phyloP scores from a whole-genome alignment of 805 yeast genomes.

The Yarrowia sp. region DNA sequence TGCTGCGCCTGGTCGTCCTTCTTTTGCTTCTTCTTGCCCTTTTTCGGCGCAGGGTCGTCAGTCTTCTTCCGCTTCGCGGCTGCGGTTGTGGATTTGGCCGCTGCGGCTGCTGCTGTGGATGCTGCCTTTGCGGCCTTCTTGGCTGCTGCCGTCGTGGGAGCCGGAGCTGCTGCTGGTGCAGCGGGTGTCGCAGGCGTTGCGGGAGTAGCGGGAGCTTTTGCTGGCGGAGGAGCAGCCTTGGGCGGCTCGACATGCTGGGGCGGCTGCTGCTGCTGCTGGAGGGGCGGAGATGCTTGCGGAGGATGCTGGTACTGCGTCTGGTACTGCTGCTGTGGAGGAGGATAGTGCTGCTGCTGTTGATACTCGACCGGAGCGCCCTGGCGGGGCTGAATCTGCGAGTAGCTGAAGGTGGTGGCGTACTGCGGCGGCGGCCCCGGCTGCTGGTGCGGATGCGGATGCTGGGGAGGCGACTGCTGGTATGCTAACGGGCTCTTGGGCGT shows the following conservation, averaged over 20 bases:
- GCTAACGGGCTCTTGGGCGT: slow-evolving; percentile 11
- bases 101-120: slow-evolving; percentile 9
- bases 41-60: slow-evolving; percentile 27
- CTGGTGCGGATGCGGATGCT: slow-evolving; percentile 11
- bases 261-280: background rate
- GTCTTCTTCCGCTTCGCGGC: slow-evolving; percentile 15
- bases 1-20: slow-evolving; percentile 6
- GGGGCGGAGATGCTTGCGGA: background rate
- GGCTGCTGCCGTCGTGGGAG: background rate
- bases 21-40: slow-evolving; percentile 29
- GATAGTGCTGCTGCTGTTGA: background rate
- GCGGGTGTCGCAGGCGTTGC: slow-evolving; percentile 22
- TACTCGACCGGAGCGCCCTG: background rate
- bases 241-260: background rate
- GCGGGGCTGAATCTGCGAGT: slow-evolving; percentile 16
- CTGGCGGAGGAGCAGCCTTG: slow-evolving; percentile 23
- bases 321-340: slow-evolving; percentile 4
- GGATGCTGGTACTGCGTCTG: slow-evolving; percentile 11
- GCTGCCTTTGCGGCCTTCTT: slow-evolving; percentile 28
- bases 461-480: background rate
- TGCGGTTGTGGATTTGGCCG: slow-evolving; percentile 16
- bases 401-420: slow-evolving; percentile 21
- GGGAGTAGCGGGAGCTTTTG: slow-evolving; percentile 24
- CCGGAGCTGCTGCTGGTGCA: background rate
- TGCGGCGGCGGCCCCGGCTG: slow-evolving; percentile 8